Evolutionary conservation across 2,329 filamentous ascomycete species (phyloP), one percentile per base, ranked within the genome.

Genomic region (Venturia carpophila): DNA sequence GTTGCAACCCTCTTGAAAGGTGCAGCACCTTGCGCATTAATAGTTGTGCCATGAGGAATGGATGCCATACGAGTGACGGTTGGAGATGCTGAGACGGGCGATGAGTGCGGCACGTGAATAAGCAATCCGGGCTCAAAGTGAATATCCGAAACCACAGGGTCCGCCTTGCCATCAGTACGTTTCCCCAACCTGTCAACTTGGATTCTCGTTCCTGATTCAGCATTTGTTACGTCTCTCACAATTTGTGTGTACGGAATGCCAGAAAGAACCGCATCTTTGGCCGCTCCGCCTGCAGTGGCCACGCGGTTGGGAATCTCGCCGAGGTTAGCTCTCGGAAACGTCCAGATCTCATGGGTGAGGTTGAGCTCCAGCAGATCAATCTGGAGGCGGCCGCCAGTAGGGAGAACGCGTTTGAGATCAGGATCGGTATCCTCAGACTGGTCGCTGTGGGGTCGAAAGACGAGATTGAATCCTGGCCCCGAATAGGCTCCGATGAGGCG

Each of bases 21-120:
- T 45, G 11, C 13, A 41, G 39, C 60, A 7, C 60, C 60, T 42
- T 62, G 60, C 17, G 60, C 60, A 24, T 79, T 79, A 71, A 79
- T 78, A 9, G 76, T 77, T 0, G 76, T 78, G 30, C 76, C 77
- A 63, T 79, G 77, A 0, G 77, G 78, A 30, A 78, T 79, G 2
- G 75, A 76, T 3, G 70, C 78, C 76, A 79, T 77, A 37, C 77
- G 76, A 19, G 3, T 37, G 13, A 64, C 60, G 4, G 63, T 64
- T 7, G 47, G 39, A 10, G 4, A 3, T 41, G 9, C 15, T 15
- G 39, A 41, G 39, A 41, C 39, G 9, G 39, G 39, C 39, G 15
- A 11, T 41, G 39, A 41, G 0, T 67, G 69, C 1, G 78, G 77
- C 0, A 79, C 73, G 19, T 72, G 69, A 70, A 79, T 73, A 72